Percentiles rank a stretch among this genome's conserved stretches.
Conservation (phyloP, 805 yeast species). For the Metahyphopichia silvanorum region DNA sequence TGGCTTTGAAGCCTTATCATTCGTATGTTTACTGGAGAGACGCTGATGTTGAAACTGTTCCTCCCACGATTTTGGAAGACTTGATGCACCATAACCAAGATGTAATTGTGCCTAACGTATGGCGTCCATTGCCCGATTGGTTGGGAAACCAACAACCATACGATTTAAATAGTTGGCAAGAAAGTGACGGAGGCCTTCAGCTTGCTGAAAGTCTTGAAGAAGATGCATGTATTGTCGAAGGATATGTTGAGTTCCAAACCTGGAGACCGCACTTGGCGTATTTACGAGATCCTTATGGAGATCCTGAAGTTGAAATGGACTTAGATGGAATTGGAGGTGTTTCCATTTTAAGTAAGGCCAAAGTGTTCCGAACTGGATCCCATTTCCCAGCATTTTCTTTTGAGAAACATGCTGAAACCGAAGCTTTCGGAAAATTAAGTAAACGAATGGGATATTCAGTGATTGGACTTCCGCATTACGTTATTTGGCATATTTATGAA, state of each 20-base stretch:
- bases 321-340: conserved; percentile 98
- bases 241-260: conserved; percentile 94
- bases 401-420: conserved; percentile 96
- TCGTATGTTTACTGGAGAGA: conserved; percentile 98
- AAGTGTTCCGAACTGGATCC: conserved; percentile 81
- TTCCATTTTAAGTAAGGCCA: conserved; percentile 82
- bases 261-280: conserved; percentile 98
- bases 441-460: conserved; percentile 85
- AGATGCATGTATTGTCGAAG: conserved; percentile 96
- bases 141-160: conserved; percentile 81
- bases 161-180: conserved; percentile 84
- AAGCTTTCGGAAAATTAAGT: conserved; percentile 90
- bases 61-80: conserved; percentile 82
- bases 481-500: conserved; percentile 95
- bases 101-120: conserved; percentile 91
- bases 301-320: conserved; percentile 88
- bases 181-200: conserved; percentile 76
- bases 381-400: conserved; percentile 97
- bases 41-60: conserved; percentile 92
- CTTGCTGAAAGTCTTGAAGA: conserved; percentile 77
- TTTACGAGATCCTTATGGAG: conserved; percentile 91
- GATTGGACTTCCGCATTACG: conserved; percentile 89
- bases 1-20: conserved; percentile 86
- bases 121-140: conserved; percentile 90
- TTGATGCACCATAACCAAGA: conserved; percentile 89